Evolutionary conservation across 2,329 filamentous ascomycete genomes (phyloP), one percentile per base, ranked within the genome.

Genomic region (Blastomyces percursus): DNA sequence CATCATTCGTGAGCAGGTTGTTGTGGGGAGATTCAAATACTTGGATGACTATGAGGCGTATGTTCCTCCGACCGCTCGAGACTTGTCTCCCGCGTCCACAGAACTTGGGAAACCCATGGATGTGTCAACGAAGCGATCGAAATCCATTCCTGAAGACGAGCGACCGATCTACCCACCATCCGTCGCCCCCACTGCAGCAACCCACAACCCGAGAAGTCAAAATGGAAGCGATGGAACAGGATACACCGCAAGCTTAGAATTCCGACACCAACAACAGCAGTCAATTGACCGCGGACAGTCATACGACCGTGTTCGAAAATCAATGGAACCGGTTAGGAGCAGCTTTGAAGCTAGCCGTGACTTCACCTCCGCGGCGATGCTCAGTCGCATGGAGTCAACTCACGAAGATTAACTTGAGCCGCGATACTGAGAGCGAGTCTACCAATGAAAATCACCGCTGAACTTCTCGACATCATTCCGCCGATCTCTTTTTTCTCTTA

Each of bases 181-280:
- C 61, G 86, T 93, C 69, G 88, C 90, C 58, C 81, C 84, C 14
- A 93, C 90, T 19, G 83, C 85, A 55, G 85, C 85, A 54, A 93
- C 89, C 40, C 88, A 94, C 72, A 93, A 91, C 67, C 87, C 87
- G 59, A 82, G 85, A 68, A 94, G 90, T 70, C 90, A 96, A 72
- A 95, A 93, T 69, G 91, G 91, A 64, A 96, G 92, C 76, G 92
- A 96, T 75, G 93, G 91, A 65, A 96, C 94, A 59, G 92, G 95
- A 69, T 95, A 91, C 74, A 95, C 91, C 27, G 79, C 74, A 46
- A 78, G 76, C 65, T 69, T 76, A 59, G 77, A 78, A 50, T 78
- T 75, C 64, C 77, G 74, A 65, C 68, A 71, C 61, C 82, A 87
- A 59, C 84, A 85, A 68, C 82, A 86, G 65, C 78, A 80, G 67